phyloP scores from a whole-genome alignment of 257 asterid species.

The Solanum sitiens region DNA sequence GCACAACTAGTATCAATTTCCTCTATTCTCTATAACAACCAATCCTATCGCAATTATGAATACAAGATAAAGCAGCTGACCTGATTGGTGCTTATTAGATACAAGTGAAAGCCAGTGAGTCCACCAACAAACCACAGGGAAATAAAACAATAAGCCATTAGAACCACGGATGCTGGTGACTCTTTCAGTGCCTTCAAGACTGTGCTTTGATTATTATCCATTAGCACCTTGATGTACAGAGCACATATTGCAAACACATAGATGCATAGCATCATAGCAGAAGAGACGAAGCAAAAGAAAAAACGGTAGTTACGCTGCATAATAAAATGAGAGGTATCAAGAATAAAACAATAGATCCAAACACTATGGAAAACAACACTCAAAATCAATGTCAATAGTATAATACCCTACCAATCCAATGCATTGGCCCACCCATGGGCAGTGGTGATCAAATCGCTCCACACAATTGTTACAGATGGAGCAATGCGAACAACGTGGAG shows the following conservation, averaged over 20 bases:
- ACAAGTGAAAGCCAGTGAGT: constrained; percentile 91
- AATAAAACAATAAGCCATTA: constrained; percentile 83
- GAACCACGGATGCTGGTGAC: constrained; percentile 84
- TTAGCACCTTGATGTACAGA: constrained; percentile 75
- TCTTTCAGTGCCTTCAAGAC: constrained; percentile 94
- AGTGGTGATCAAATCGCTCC: constrained; percentile 97
- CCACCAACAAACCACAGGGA: constrained; percentile 99
- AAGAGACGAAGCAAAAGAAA: constrained; percentile 84
- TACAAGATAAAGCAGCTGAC: constrained; percentile 27
- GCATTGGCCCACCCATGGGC: constrained; percentile 99
- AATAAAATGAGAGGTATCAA: constrained; percentile 7
- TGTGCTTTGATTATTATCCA: constrained; percentile 70
- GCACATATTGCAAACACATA: constrained; percentile 82
- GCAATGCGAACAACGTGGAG: constrained; percentile 99
- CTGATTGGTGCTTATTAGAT: constrained; percentile 91
- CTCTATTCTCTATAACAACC: background rate
- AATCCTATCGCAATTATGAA: background rate
- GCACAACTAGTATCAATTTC: background rate
- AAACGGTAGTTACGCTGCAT: constrained; percentile 95
- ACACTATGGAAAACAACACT: background rate
- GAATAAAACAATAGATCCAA: constrained; percentile 3
- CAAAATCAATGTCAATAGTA: background rate
- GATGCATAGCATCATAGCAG: constrained; percentile 90
- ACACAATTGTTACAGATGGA: constrained; percentile 95
- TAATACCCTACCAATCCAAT: constrained; percentile 65